Evolutionary conservation across 768 basidiomycete genomes (phyloP).

Genomic region (Panaeolus cyanescens): DNA sequence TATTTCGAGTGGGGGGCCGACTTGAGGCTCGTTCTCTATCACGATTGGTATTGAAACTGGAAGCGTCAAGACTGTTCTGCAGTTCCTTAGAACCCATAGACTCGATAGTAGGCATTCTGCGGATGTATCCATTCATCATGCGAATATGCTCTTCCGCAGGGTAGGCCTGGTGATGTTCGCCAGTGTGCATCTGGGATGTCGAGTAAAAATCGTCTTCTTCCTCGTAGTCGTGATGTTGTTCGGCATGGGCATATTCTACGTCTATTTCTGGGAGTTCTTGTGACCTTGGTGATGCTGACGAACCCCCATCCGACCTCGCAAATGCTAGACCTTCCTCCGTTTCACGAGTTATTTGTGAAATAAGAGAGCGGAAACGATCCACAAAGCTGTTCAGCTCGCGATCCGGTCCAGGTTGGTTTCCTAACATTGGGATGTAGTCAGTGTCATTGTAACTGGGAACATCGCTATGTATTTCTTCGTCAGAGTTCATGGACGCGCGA

Average conservation of each 20-base stretch:
- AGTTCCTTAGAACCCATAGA: slow-evolving; percentile 69
- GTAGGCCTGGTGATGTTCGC: slow-evolving; percentile 34
- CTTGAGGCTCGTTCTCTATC: slow-evolving; percentile 25
- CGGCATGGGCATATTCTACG: slow-evolving; percentile 13
- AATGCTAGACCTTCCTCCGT: slow-evolving; percentile 50
- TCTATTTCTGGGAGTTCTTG: slow-evolving; percentile 13
- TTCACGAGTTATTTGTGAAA: slow-evolving; percentile 52
- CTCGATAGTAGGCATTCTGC: slow-evolving; percentile 82
- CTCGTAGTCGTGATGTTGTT: slow-evolving; percentile 17
- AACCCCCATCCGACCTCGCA: slow-evolving; percentile 31
- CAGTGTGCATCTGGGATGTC: slow-evolving; percentile 27
- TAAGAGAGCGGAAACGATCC: slow-evolving; percentile 52
- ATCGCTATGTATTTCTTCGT: slow-evolving; percentile 15
- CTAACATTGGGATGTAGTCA: slow-evolving; percentile 13
- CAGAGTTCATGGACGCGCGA: slow-evolving; percentile 21
- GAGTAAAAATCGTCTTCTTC: slow-evolving; percentile 30
- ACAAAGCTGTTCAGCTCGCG: slow-evolving; percentile 43
- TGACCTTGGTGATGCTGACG: slow-evolving; percentile 17
- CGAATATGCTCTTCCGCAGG: slow-evolving; percentile 53
- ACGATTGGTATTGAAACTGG: slow-evolving; percentile 20
- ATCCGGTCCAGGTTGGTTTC: slow-evolving; percentile 19
- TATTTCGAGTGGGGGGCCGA: slow-evolving; percentile 40
- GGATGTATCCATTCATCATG: slow-evolving; percentile 64
- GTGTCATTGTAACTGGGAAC: slow-evolving; percentile 16
- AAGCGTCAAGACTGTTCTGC: slow-evolving; percentile 28